Evolutionary conservation across 2,329 filamentous ascomycete species (phyloP), one percentile per base, ranked within the genome.

Genomic region (Fusarium sp.): DNA sequence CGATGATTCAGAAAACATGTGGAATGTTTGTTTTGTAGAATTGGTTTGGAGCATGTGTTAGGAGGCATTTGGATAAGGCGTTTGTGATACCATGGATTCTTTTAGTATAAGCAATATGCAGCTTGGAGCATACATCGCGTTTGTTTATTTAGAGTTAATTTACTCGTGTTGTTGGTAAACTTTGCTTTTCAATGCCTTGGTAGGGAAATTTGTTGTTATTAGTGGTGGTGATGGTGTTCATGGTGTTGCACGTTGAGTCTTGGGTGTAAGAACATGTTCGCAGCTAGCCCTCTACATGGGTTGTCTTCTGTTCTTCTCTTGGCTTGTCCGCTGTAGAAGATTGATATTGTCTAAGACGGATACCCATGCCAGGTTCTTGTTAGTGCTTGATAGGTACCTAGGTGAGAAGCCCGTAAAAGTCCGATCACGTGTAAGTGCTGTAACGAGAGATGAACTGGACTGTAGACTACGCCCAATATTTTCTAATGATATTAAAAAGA

Each of bases 41-140:
- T 49, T 53, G 51, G 47, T 21, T 28, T 27, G 46, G 28, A 27
- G 53, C 41, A 23, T 43, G 54, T 55, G 37, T 58, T 58, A 25
- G 20, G 32, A 20, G 56, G 41, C 37, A 45, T 68, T 71, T 47
- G 25, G 43, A 55, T 30, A 23, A 14, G 63, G 68, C 59, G 68
- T 65, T 65, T 32, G 59, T 45, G 49, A 70, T 70, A 70, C 67
- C 68, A 70, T 43, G 30, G 34, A 46, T 41, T 51, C 42, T 18
- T 60, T 63, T 27, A 25, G 18, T 23, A 14, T 32, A 27, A 14
- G 43, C 42, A 37, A 20, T 12, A 43, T 67, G 18, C 14, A 53
- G 18, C 27, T 63, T 45, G 20, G n/a, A 30, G 41, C 42, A 37
- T 41, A 34, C 21, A 21, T 25, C 20, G n/a, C 9, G 27, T 7